Base-by-base conservation (phyloP, 2,329 filamentous ascomycete species). In the Ophiostoma ips region DNA sequence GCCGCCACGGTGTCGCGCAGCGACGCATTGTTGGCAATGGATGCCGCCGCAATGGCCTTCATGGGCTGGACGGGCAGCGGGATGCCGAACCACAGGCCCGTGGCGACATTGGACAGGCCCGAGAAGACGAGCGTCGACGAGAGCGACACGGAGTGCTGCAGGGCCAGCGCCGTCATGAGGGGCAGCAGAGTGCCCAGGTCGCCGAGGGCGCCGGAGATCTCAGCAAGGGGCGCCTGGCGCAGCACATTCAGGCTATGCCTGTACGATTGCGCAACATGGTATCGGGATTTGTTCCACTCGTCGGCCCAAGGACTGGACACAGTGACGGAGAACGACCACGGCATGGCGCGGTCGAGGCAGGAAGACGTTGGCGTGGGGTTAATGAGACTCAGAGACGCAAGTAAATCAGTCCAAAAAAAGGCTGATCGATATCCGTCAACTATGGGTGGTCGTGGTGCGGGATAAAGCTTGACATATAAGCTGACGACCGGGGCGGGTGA, bases 21-120 rank as follows among this genome's bases (percentile, higher is more conserved):
- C 1, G 77, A 77, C 55, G 86, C 80, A 30, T 70, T 70, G 11
- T 78, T 73, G 7, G 82, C 73, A 52, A 95, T 86, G n/a, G 88
- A 87, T 0, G 94, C 84, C 1, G 89, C 86, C 6, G 89, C 89
- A 53, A 96, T 94, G 35, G 90, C 75, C 68, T 82, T 82, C 78
- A 82, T 82, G n/a, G 89, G 89, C 67, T 95, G 89, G 0, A 95
- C 88, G 0, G 89, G 89, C 3, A 95, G 68, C 2, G 90, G 90
- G 37, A 96, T 83, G 7, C 90, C 90, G 60, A 95, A 96, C 31
- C 82, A 66, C 2, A 81, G 61, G 16, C 90, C 92, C 0, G 89
- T 95, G 12, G 84, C 60, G 50, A 95, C 77, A 60, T 96, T 96
- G 64, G 84, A 90, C 10, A 89, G 60, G 1, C 92, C 92, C 0